phyloP scores from a whole-genome alignment of 352 stramenopile species.

The Phytophthora chlamydospora region DNA sequence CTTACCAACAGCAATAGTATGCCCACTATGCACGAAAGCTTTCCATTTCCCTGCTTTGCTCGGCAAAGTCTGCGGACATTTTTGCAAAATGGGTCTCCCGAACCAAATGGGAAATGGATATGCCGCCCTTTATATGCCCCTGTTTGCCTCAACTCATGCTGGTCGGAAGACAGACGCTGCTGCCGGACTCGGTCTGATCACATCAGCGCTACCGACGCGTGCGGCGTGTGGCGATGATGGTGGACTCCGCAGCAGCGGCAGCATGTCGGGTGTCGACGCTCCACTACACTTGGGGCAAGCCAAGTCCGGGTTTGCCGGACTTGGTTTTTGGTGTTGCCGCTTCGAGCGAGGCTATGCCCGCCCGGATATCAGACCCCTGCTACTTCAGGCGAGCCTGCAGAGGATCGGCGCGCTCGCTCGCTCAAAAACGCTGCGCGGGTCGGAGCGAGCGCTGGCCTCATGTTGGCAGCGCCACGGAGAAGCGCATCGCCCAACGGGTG shows the following conservation, averaged over 20 bases:
- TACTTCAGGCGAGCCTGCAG: background rate
- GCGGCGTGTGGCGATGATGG: background rate
- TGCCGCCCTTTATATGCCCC: slow-evolving; percentile 3
- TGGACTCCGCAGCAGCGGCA: no score
- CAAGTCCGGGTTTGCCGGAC: background rate
- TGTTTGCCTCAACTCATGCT: slow-evolving; percentile 11
- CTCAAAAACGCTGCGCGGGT: slow-evolving; percentile 9
- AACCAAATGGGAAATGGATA: background rate
- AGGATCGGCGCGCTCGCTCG: slow-evolving; percentile 13
- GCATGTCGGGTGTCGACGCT: background rate
- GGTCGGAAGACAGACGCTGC: slow-evolving; percentile 1
- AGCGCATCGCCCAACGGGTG: background rate
- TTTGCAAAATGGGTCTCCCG: no score
- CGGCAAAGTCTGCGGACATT: no score
- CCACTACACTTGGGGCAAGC: background rate
- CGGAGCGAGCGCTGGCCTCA: slow-evolving; percentile 16
- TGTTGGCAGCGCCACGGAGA: background rate
- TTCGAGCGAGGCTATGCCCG: slow-evolving; percentile 4
- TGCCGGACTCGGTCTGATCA: slow-evolving; percentile 4
- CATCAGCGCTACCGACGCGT: slow-evolving; percentile 5
- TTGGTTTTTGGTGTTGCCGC: no score
- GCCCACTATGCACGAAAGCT: no score
- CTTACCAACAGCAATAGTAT: no score
- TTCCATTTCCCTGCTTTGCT: no score
- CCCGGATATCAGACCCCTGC: slow-evolving; percentile 19